Conservation (phyloP, 2,329 filamentous ascomycete genomes). For the Cladosporium sp. region DNA sequence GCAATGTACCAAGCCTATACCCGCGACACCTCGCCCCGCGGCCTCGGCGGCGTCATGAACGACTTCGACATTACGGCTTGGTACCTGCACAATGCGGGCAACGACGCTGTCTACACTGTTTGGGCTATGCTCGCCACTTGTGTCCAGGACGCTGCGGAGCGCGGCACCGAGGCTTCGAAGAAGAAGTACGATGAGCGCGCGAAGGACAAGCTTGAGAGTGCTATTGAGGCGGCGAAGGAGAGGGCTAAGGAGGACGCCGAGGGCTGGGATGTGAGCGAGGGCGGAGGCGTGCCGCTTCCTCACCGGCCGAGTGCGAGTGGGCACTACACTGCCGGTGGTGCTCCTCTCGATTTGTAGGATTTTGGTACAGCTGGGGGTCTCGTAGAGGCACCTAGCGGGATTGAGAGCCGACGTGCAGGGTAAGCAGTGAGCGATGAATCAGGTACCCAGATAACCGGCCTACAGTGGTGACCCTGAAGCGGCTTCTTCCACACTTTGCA, state of each 20-base stretch:
- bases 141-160: constrained; percentile 44
- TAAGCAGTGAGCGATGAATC: too few species aligned
- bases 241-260: constrained; percentile 45
- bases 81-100: constrained; percentile 42
- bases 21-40: constrained; percentile 52
- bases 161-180: constrained; percentile 33
- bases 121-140: constrained; percentile 66
- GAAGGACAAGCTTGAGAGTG: constrained; percentile 32
- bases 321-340: constrained; percentile 31
- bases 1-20: constrained; percentile 67
- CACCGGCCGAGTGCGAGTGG: constrained; percentile 13
- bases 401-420: too few species aligned
- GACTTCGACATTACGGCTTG: constrained; percentile 63
- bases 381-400: too few species aligned
- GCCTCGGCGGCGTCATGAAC: constrained; percentile 63
- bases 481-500: too few species aligned
- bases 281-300: constrained; percentile 34
- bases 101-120: constrained; percentile 42
- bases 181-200: constrained; percentile 32
- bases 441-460: too few species aligned
- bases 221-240: constrained; percentile 36
- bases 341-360: constrained; percentile 26
- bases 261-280: constrained; percentile 43
- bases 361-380: too few species aligned
- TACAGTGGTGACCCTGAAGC: too few species aligned